Evolutionary conservation across 169 alveolate genomes (phyloP), one percentile per base, ranked within the genome.

Genomic region (Eimeria tenella): DNA sequence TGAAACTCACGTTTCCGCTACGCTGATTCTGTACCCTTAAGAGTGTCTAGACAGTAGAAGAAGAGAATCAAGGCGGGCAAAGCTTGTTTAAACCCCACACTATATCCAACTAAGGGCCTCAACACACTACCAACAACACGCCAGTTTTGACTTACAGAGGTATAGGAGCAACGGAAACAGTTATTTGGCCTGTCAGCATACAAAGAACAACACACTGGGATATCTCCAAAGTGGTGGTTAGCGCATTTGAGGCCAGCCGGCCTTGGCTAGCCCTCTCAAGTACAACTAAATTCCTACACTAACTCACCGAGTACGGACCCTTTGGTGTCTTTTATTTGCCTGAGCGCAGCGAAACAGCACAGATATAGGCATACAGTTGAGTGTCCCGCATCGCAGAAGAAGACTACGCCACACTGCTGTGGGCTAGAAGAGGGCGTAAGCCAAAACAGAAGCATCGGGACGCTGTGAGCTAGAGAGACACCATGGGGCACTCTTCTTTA

Each of bases 401-500:
- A 31, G 42, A 0, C 42, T 31, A 31, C 42, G 42, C 42, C 42
- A 31, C 42, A 31, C 42, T 31, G 42, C 42, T 31, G 42, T 31
- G 42, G 42, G 42, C 42, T 31, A 31, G 42, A 31, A 58, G 19
- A 17, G 68, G 21, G 19, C 68, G 21, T 58, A 58, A 58, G 68
- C 55, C 50, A 73, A 15, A 23, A 73, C 56, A 73, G 21, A 42
- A 52, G n/a, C 17, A 25, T 5, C 21, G 13, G 4, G 56, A 73
- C 56, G 52, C 5, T 13, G 75, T 13, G 17, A 65, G 23, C 31
- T 65, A 65, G 83, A 17, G 42, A 31, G 2, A n/a, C n/a, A 77
- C 86, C 86, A 77, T 50, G 86, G 52, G 31, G 86, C 86, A 15
- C 86, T 53, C 13, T 77, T 77, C 86, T 77, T 77, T 53, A 77